Conservation (phyloP, 176 grass and related monocot species). For the Oryza meridionalis region DNA sequence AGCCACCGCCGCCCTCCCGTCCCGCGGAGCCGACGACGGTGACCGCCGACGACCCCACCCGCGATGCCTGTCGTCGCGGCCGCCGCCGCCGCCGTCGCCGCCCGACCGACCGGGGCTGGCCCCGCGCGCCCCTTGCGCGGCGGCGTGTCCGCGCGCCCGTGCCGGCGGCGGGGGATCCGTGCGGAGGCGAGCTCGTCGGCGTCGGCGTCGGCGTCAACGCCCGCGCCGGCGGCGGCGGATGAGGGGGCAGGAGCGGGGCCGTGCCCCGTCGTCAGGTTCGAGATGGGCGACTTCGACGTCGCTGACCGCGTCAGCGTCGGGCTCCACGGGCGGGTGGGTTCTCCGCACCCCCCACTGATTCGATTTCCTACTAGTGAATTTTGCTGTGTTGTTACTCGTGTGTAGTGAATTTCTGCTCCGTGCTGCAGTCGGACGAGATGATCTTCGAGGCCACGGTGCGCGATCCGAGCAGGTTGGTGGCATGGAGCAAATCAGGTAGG, state of each 20-base stretch:
- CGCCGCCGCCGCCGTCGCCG: conserved; percentile 10
- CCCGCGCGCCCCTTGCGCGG: conserved; percentile 25
- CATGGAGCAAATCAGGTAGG: conserved; percentile 3
- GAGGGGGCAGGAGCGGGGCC: conserved; percentile 43
- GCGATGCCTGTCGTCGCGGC: conserved; percentile 52
- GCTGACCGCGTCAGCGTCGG: conserved; percentile 82
- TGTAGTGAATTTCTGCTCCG: background rate
- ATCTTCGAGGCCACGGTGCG: conserved; percentile 90
- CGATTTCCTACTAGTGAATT: background rate
- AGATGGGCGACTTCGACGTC: conserved; percentile 72
- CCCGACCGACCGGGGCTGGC: conserved; percentile 30
- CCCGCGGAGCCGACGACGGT: background rate
- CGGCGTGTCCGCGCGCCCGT: conserved; percentile 15
- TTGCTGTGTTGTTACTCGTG: background rate
- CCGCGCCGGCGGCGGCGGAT: conserved; percentile 17
- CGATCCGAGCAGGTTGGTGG: conserved; percentile 77
- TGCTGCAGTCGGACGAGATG: conserved; percentile 73
- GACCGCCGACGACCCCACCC: background rate
- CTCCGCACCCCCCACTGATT: background rate
- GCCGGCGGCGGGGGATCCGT: conserved; percentile 23
- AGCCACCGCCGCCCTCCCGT: background rate
- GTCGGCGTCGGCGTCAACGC: conserved; percentile 22
- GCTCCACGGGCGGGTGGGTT: conserved; percentile 84
- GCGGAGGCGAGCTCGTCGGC: conserved; percentile 44
- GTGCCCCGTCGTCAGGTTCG: conserved; percentile 73